These are phyloP conservation scores for Magnolia sinica DNA, from an alignment of 164 flowering plant species.

Conservation along the genomic window DNA sequence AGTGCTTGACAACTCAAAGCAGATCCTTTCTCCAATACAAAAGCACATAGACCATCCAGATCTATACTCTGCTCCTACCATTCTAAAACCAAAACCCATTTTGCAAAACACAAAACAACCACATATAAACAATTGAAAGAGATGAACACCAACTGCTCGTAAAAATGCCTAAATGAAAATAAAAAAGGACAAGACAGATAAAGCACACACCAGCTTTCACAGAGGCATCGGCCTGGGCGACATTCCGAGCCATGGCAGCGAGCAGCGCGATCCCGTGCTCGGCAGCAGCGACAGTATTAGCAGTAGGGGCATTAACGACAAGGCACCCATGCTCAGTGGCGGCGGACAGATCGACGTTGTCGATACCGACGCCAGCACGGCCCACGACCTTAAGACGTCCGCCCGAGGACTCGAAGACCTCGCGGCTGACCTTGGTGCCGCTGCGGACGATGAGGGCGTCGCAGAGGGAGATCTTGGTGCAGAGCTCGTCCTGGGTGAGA, in stretches of 20 bases:
- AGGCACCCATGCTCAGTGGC: conserved; percentile 85
- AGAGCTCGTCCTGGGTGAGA: conserved; percentile 68
- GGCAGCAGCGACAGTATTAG: conserved; percentile 84
- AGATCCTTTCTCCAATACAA: too few relatives aligned
- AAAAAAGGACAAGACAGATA: background rate
- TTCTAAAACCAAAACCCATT: background rate
- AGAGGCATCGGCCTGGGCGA: conserved; percentile 85
- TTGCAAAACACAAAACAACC: background rate
- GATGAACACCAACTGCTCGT: background rate
- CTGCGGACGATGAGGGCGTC: conserved; percentile 86
- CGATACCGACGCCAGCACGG: conserved; percentile 89
- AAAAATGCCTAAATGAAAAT: background rate
- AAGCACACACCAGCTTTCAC: conserved; percentile 59
- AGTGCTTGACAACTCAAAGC: too few relatives aligned
- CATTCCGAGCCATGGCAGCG: conserved; percentile 72
- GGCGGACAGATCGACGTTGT: conserved; percentile 78
- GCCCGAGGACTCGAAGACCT: conserved; percentile 70
- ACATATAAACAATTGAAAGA: background rate
- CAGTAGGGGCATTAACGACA: conserved; percentile 84
- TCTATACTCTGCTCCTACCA: background rate
- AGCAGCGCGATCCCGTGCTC: conserved; percentile 85
- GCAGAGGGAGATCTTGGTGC: conserved; percentile 89
- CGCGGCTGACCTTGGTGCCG: conserved; percentile 78
- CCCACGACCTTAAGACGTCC: conserved; percentile 85
- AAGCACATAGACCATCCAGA: background rate